Base-by-base conservation (phyloP, 2,329 filamentous ascomycete species). In the Colletotrichum sp. region DNA sequence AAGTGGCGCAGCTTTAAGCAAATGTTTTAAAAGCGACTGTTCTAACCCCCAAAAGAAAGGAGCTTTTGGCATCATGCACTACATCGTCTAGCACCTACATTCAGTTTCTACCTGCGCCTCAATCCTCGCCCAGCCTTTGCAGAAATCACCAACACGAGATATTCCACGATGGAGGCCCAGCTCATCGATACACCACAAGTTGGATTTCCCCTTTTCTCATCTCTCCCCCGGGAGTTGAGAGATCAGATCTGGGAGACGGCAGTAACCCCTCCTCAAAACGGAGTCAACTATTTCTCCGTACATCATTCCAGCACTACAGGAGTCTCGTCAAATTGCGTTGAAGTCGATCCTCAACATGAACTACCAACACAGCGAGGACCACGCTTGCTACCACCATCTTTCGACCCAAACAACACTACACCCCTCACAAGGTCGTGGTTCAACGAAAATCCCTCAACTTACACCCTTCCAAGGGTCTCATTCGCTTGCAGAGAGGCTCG, bases 251-350 rank as follows among this genome's bases (percentile, higher is more conserved):
- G 14, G 52, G 21, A 60, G 4, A 21, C 6, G 16, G 52, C 32
- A 18, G 61, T 0, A 32, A 21, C 7, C 30, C 18, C 10, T 30
- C 7, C 26, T 24, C 16, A 5, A 16, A 14, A 16, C 0, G 59
- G 9, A 21, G 59, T 21, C 12, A 26, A 63, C 16, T 6, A 32
- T 0, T 24, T 63, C 59, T 32, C 59, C 8, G 7, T 36, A 1
- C 24, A 16, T 0, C 21, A 59, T 14, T 48, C 0, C n/a, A n/a
- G n/a, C 12, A 7, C n/a, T 3, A 13, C 0, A 12, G n/a, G 43
- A 13, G 43, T n/a, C 39, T 3, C 4, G 3, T 32, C 32, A 0
- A 48, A 48, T 13, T 48, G 43, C 10, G n/a, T 7, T 13, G 43
- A 48, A 21, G 43, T n/a, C 0, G 10, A 21, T 48, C 0, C n/a